Base-by-base conservation (phyloP, 805 yeast genomes). In the Barnettozyma californica region DNA sequence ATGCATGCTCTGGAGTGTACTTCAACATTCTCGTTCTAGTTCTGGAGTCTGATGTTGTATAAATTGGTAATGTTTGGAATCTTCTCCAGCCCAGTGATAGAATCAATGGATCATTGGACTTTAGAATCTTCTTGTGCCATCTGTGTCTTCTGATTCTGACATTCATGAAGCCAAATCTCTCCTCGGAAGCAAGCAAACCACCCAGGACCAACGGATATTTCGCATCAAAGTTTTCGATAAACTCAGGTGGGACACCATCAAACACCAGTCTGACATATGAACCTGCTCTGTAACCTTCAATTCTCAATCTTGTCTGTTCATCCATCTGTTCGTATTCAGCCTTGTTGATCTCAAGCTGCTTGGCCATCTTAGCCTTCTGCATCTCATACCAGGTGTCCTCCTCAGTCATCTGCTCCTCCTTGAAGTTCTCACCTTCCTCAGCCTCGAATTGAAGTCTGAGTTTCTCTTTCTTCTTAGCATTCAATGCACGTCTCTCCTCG, bases 381-480 rank as follows among this genome's bases (percentile, higher is more conserved):
- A 86, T 81, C 65, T 92, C 98, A 65, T 92, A 94, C 99, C 99
- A 94, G 0, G 97, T 90, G 59, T 92, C 97, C 48, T 88, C 89
- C 62, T 87, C 95, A 51, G 77, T 76, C 62, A 87, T 90, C 11
- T 87, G 87, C 53, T 88, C 96, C 53, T 84, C 87, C 23, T 83
- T 89, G 16, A 87, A 87, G 56, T 80, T 80, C 49, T 80, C 84
- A 49, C 81, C 83, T 54, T 78, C 83, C 63, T 83, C 89, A 45
- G 82, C 89, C 62, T 94, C 98, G 61, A 94, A 89, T 63, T 94
- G 97, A 59, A 87, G 74, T 51, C 90, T 83, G 50, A 92, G 74
- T 60, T 87, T 83, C 54, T 91, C 97, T 61, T 94, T 95, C 72
- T 87, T 90, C 52, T 84, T 81, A 2, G 97, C 96, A 61, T 91